Evolutionary conservation across 2,329 filamentous ascomycete species (phyloP).

Genomic region (Hypocreales sp.): DNA sequence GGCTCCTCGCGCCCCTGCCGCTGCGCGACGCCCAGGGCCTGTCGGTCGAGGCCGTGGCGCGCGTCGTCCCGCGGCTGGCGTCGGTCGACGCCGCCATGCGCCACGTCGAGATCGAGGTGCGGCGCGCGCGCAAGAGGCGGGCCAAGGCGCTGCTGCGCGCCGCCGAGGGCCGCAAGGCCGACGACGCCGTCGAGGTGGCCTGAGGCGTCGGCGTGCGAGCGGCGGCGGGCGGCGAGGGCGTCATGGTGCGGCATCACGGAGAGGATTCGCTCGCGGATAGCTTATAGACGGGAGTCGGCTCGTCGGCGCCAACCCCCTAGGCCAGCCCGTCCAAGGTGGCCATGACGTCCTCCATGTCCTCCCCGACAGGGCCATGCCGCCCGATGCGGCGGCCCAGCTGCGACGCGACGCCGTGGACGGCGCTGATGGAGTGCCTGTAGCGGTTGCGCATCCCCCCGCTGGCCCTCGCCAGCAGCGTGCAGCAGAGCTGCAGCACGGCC

Average conservation of each 20-base stretch:
- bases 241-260: no score
- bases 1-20: slow-evolving; percentile 34
- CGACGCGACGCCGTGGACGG: slow-evolving; percentile 30
- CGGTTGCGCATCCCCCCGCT: slow-evolving; percentile 29
- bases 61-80: slow-evolving; percentile 39
- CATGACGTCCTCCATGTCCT: slow-evolving; percentile 30
- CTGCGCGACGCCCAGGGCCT: slow-evolving; percentile 43
- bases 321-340: slow-evolving; percentile 12
- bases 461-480: slow-evolving; percentile 31
- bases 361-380: slow-evolving; percentile 16
- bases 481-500: slow-evolving; percentile 38
- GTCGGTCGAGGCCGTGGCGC: slow-evolving; percentile 39
- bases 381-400: slow-evolving; percentile 21
- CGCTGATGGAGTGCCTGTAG: slow-evolving; percentile 33
- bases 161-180: slow-evolving; percentile 7
- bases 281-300: no score
- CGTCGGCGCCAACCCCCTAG: not conserved
- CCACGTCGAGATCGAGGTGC: slow-evolving; percentile 52
- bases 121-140: slow-evolving; percentile 40
- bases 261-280: no score
- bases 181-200: not conserved
- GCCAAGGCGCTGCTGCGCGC: slow-evolving; percentile 24
- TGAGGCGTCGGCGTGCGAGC: not conserved
- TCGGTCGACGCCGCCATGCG: slow-evolving; percentile 45
- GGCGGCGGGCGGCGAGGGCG: no score